Evolutionary conservation across 345 rosid species (phyloP), one percentile per base, ranked within the genome.

Genomic region (Brassica incana): DNA sequence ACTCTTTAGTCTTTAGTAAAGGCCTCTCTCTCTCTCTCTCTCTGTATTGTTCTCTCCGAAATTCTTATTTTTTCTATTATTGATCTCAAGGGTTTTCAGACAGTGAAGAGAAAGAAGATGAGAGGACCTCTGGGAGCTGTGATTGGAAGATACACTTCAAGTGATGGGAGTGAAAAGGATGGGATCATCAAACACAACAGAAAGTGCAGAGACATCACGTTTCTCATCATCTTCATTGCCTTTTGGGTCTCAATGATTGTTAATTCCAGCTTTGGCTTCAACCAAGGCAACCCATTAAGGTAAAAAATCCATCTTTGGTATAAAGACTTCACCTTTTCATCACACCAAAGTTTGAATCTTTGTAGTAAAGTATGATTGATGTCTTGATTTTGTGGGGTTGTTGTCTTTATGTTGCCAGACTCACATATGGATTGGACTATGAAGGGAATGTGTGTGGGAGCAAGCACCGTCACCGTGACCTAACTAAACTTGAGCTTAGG

Each of bases 191-290:
- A 83, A 65, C 99, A 88, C 85, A 91, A 91, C 82, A 88, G 99
- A 87, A 93, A 93, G 81, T 95, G 98, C 73, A 85, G 96, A 85
- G 99, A 95, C 84, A 80, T 91, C 77, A 88, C 86, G 5, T 90
- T 93, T 85, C 97, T 93, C 35, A 80, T 93, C 66, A 71, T 95
- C 74, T 95, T 93, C 76, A 86, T 91, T 33, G 90, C 96, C 23
- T 95, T 93, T 84, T 95, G 99, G 99, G 84, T 95, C 79, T 92
- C 98, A 16, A 91, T 95, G 99, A 88, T 93, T 86, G 99, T 93
- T 20, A 93, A 95, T 84, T 95, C 98, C 45, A 95, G 99, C 90
- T 95, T 95, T 82, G 99, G 98, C 50, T 95, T 95, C 80, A 90
- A 93, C 88, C 81, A 86, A 85, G 98, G 99, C 50, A 91, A 91